Conservation (phyloP, 1,284 basidiomycete genomes). For the Mycosarcoma maydis region DNA sequence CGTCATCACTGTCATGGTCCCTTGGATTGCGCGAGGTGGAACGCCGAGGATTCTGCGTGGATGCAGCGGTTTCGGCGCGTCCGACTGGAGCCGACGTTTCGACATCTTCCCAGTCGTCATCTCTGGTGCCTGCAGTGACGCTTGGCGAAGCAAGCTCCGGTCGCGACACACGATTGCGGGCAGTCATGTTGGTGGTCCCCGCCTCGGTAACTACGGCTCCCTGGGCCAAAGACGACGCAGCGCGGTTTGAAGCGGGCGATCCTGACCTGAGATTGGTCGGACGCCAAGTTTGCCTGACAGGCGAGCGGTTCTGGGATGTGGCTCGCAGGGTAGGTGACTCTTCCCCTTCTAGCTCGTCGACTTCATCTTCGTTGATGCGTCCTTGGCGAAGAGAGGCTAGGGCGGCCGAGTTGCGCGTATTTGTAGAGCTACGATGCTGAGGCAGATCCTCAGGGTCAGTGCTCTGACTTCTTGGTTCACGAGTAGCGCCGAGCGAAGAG, state of each 20-base stretch:
- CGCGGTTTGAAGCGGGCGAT: slow-evolving; percentile 1
- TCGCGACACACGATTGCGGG: neutral
- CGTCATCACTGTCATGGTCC: slow-evolving; percentile 35
- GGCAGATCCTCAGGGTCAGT: slow-evolving; percentile 8
- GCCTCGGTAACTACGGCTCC: neutral
- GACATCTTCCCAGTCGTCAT: slow-evolving; percentile 40
- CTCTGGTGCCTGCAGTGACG: neutral
- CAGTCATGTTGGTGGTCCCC: neutral
- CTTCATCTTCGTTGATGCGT: slow-evolving; percentile 15
- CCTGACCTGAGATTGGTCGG: slow-evolving; percentile 1
- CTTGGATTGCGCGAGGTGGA: slow-evolving; percentile 9
- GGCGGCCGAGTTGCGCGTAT: slow-evolving; percentile 9
- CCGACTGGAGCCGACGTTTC: slow-evolving; percentile 1
- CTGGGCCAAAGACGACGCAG: neutral
- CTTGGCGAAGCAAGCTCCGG: neutral
- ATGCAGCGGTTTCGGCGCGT: neutral
- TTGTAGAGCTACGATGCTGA: slow-evolving; percentile 17
- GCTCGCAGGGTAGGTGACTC: slow-evolving; percentile 5
- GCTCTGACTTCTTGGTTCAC: slow-evolving; percentile 22
- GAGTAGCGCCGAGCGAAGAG: slow-evolving; percentile 19
- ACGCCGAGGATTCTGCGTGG: neutral
- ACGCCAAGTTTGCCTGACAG: slow-evolving; percentile 1
- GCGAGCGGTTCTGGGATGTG: slow-evolving; percentile 11
- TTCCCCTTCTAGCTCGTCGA: slow-evolving; percentile 5
- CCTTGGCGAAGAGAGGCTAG: slow-evolving; percentile 1